Evolutionary conservation across 495 filamentous ascomycete species (phyloP), one percentile per base, ranked within the genome.

Genomic region (Astrothelium macrocarpum): DNA sequence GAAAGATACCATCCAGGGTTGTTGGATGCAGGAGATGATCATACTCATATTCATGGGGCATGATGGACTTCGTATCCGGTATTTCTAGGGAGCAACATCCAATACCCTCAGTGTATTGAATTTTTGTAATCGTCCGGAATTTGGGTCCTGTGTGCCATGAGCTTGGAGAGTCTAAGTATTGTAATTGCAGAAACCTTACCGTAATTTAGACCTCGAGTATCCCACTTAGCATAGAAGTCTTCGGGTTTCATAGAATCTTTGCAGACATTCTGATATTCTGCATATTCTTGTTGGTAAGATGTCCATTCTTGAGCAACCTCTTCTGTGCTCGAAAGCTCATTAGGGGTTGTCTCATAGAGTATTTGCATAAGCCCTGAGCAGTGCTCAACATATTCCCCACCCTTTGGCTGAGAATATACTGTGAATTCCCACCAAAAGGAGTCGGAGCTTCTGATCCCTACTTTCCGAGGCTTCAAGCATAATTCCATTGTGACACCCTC

Each of bases 21-120:
- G 76, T 76, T 0, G 81, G 81, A 58, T 84, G 81, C n/a, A 83
- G 72, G 20, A 83, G 32, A 59, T 78, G 78, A 14, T 67, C 66
- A 68, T 73, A 73, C 65, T 79, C 72, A 62, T 73, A 78, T 5
- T 73, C 45, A 31, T 70, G 70, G 1, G 81, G 79, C 79, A 81
- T 80, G 5, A 70, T 63, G 2, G 67, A 65, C 43, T 67, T 59
- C 3, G 67, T 69, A 61, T 82, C 73, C 2, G 20, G 49, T 56
- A 56, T 56, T 56, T 56, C 49, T 28, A 56, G 49, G 5, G 78
- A 76, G 39, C 79, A 67, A 16, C 32, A 53, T 20, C 67, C 60
- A 31, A 56, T 63, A 10, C 61, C 43, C 32, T 14, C 4, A 43
- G 43, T 46, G 16, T 42, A 28, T n/a, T 56, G 25, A 20, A 56